Conservation (phyloP, 2,329 filamentous ascomycete genomes). For the Blastomyces gilchristii region DNA sequence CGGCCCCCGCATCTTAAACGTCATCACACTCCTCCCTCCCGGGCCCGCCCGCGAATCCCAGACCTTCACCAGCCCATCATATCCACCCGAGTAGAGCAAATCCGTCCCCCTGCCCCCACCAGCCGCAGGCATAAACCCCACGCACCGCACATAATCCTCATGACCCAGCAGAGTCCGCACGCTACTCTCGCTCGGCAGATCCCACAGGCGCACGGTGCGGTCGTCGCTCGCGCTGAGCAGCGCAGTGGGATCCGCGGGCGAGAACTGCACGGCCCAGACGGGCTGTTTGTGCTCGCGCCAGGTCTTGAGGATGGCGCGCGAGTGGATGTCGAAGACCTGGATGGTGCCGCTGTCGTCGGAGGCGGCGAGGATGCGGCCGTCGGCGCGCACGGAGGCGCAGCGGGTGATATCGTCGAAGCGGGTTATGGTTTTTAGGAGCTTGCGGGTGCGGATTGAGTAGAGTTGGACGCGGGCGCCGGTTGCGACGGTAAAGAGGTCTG, state of each 20-base stretch:
- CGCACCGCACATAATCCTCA: slow-evolving; percentile 81
- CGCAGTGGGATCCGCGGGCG: slow-evolving; percentile 73
- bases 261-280: slow-evolving; percentile 85
- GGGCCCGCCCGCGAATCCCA: slow-evolving; percentile 80
- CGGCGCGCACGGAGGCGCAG: slow-evolving; percentile 75
- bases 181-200: slow-evolving; percentile 69
- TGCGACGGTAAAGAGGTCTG: slow-evolving; percentile 74
- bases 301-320: slow-evolving; percentile 84
- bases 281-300: slow-evolving; percentile 93
- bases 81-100: slow-evolving; percentile 79
- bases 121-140: slow-evolving; percentile 69
- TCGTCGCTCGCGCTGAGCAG: slow-evolving; percentile 89
- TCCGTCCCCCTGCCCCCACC: slow-evolving; percentile 39
- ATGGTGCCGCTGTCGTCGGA: slow-evolving; percentile 87
- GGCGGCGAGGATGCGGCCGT: slow-evolving; percentile 80
- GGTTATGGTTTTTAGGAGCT: slow-evolving; percentile 86
- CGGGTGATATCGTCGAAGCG: slow-evolving; percentile 87
- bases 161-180: slow-evolving; percentile 75
- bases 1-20: slow-evolving; percentile 85
- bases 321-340: slow-evolving; percentile 88
- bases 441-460: slow-evolving; percentile 83
- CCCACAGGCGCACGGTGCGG: slow-evolving; percentile 86
- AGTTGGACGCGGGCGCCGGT: slow-evolving; percentile 87
- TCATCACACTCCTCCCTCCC: slow-evolving; percentile 63
- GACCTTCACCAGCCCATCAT: slow-evolving; percentile 83